Percentiles rank a stretch among this genome's conserved stretches.
Conservation (phyloP, 2,329 filamentous ascomycete species). For the Diaporthe batatas region DNA sequence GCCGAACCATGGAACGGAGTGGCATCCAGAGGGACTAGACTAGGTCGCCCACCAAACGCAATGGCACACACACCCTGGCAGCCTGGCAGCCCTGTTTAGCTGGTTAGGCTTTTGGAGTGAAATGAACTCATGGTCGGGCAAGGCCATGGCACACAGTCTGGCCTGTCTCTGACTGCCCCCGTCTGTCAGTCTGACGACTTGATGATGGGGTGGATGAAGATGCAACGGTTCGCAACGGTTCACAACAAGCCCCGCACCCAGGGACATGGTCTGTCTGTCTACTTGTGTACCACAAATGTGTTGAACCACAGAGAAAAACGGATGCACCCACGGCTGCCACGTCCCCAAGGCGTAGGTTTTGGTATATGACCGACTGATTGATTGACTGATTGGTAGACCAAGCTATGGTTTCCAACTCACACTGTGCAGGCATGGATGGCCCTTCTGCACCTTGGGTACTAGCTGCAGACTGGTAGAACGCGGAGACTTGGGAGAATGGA, state of each 20-base stretch:
- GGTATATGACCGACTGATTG: no score
- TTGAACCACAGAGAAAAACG: no score
- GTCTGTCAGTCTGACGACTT: constrained; percentile 1
- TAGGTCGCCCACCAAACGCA: constrained; percentile 23
- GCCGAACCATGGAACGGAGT: constrained; percentile 35
- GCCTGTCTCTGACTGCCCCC: no score
- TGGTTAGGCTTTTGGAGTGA: constrained; percentile 33
- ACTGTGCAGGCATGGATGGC: no score
- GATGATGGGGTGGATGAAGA: neutral
- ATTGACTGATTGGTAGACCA: no score
- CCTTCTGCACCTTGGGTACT: no score
- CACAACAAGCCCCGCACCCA: neutral
- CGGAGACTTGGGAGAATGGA: no score
- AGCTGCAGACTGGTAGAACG: no score
- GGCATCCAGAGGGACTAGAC: constrained; percentile 31
- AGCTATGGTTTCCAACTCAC: no score
- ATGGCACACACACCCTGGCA: neutral
- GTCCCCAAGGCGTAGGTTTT: no score
- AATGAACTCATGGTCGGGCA: constrained; percentile 24
- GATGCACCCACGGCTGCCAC: no score
- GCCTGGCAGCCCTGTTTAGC: neutral
- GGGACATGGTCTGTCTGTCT: neutral
- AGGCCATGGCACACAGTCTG: constrained; percentile 4
- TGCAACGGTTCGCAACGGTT: constrained; percentile 5
- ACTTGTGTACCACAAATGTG: no score